Evolutionary conservation across 1,284 basidiomycete genomes (phyloP), one percentile per base, ranked within the genome.

Genomic region (Hemileia vastatrix): DNA sequence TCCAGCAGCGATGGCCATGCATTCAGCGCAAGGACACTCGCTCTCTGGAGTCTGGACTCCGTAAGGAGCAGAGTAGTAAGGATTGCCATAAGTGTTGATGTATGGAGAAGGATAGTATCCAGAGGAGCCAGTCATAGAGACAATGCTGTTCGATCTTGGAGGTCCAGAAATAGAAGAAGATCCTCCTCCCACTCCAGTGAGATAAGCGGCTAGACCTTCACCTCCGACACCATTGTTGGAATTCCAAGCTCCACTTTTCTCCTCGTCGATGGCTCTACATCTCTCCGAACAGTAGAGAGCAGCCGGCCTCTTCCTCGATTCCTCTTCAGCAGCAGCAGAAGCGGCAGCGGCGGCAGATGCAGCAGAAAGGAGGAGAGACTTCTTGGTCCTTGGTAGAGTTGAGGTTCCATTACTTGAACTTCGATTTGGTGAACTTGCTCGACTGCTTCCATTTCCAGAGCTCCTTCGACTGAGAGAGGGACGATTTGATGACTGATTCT

Each of bases 201-300:
- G 36, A 40, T 40, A 40, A 40, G 36, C 8, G 8, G 36, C 36
- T 40, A 40, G 36, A 15, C 15, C 36, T 40, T 40, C 11, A 40
- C 36, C 36, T 40, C 36, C 36, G 9, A 40, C 15, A 11, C 36
- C 36, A 40, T 11, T 11, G 15, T 9, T 40, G 8, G 36, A 40
- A 15, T 15, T 40, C 53, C 53, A 54, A 15, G 9, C 45, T 4
- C 36, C 21, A 33, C 53, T 54, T 19, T 67, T 67, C 43, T 70
- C 66, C 54, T 70, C 65, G 51, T 72, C 71, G 51, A 72, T 72
- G 24, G 64, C 24, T 6, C 70, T 67, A 47, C 71, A 72, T 57
- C 71, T 66, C 50, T 72, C 70, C 13, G 71, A 72, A 57, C 71
- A 72, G 62, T 71, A 72, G 54, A 72, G 67, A 2, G 68, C 68